Evolutionary conservation across 164 flowering plant species (phyloP).

Genomic region (Dillenia turbinata): DNA sequence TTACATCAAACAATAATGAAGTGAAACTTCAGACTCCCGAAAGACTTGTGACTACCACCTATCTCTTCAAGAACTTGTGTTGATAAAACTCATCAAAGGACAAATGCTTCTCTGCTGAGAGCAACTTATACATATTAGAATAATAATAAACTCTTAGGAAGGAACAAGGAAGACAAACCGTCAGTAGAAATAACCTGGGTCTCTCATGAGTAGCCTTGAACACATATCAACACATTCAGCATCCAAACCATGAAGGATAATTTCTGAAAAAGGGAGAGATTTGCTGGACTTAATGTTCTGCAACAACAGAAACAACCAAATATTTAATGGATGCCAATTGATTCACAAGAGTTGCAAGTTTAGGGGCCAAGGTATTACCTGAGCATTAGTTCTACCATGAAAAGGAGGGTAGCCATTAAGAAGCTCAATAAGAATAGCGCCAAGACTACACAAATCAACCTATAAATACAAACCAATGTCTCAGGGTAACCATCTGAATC

Average conservation of each 20-base stretch:
- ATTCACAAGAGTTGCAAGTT: not conserved
- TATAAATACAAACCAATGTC: slow-evolving; percentile 5
- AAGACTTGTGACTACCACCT: not conserved
- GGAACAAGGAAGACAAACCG: not conserved
- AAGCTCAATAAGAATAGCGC: slow-evolving; percentile 67
- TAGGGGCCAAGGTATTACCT: slow-evolving; percentile 27
- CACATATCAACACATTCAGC: slow-evolving; percentile 54
- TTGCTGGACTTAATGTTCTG: slow-evolving; percentile 39
- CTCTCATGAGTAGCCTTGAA: slow-evolving; percentile 37
- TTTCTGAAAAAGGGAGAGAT: slow-evolving; percentile 44
- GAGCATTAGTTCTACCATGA: slow-evolving; percentile 54
- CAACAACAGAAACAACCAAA: slow-evolving; percentile 31
- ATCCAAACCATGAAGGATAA: slow-evolving; percentile 30
- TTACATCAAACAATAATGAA: no score
- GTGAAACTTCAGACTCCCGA: no score
- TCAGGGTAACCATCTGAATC: not conserved
- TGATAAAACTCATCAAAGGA: slow-evolving; percentile 51
- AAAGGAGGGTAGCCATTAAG: slow-evolving; percentile 68
- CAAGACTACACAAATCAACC: slow-evolving; percentile 78
- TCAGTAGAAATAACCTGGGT: slow-evolving; percentile 37
- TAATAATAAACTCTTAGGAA: not conserved
- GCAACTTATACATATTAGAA: no score
- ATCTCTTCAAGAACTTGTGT: slow-evolving; percentile 37
- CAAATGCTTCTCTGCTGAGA: slow-evolving; percentile 33
- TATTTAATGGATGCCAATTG: not conserved